phyloP scores from a whole-genome alignment of 305 asterid genomes.

The Rubia tinctorum region DNA sequence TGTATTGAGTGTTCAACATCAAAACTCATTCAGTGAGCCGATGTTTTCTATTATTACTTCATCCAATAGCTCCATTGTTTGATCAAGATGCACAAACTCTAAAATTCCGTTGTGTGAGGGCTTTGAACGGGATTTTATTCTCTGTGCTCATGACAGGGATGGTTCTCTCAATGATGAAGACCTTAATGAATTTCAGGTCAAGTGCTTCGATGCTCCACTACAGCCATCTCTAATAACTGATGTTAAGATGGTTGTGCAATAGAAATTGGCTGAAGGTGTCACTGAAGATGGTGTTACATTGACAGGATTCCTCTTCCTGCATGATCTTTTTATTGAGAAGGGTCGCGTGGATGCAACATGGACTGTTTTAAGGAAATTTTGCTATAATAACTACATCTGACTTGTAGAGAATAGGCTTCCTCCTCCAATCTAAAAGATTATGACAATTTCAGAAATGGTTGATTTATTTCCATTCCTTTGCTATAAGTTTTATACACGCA shows the following conservation, averaged over 20 bases:
- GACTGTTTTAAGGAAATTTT: constrained; percentile 96
- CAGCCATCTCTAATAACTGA: constrained; percentile 93
- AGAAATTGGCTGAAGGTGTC: constrained; percentile 83
- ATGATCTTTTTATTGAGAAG: constrained; percentile 89
- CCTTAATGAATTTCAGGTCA: constrained; percentile 97
- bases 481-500: too few species aligned
- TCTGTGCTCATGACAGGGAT: constrained; percentile 91
- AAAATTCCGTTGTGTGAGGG: constrained; percentile 92
- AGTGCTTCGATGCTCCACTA: constrained; percentile 93
- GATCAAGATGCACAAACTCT: constrained; percentile 93
- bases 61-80: constrained; percentile 97
- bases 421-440: constrained; percentile 68
- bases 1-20: constrained; percentile 94
- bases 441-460: constrained; percentile 48
- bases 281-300: constrained; percentile 90
- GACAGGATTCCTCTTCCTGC: constrained; percentile 93
- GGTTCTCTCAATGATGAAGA: constrained; percentile 97
- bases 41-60: constrained; percentile 91
- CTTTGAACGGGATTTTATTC: constrained; percentile 92
- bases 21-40: constrained; percentile 78
- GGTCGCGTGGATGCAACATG: constrained; percentile 96
- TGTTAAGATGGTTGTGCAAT: constrained; percentile 92
- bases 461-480: too few species aligned
- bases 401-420: constrained; percentile 86
- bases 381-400: constrained; percentile 90